phyloP scores from a whole-genome alignment of 1,139 yeast genomes.

The Diutina siamensis region DNA sequence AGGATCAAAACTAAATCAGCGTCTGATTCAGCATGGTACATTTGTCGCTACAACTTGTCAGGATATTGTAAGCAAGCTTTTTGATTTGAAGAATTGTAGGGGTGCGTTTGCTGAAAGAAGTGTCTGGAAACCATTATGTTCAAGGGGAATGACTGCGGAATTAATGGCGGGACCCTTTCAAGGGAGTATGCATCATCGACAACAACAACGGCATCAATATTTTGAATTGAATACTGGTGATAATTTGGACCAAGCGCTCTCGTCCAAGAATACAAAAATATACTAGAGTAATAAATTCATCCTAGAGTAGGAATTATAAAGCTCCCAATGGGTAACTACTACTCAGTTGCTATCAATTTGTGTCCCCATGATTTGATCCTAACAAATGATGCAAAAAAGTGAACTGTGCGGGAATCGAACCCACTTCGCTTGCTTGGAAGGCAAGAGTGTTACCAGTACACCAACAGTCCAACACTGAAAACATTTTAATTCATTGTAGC shows the following conservation, averaged over 20 bases:
- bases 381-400: too few species aligned
- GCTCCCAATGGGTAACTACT: too few species aligned
- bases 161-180: neutral
- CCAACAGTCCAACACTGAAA: constrained; percentile 4
- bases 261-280: too few species aligned
- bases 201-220: neutral
- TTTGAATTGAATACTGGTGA: too few species aligned
- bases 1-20: constrained; percentile 68
- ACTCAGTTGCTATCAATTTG: too few species aligned
- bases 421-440: constrained; percentile 6
- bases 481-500: too few species aligned
- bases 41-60: constrained; percentile 62
- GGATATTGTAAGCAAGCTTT: constrained; percentile 28
- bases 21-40: constrained; percentile 81
- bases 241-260: too few species aligned
- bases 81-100: neutral
- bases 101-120: neutral
- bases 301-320: too few species aligned
- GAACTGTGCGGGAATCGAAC: constrained; percentile 6
- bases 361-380: too few species aligned
- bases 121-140: neutral
- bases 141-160: neutral
- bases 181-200: neutral
- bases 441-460: constrained; percentile 6
- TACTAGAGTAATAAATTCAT: neutral